Evolutionary conservation across 106 monocot species (phyloP), one percentile per base, ranked within the genome.

Genomic region (Dioscorea dumetorum): DNA sequence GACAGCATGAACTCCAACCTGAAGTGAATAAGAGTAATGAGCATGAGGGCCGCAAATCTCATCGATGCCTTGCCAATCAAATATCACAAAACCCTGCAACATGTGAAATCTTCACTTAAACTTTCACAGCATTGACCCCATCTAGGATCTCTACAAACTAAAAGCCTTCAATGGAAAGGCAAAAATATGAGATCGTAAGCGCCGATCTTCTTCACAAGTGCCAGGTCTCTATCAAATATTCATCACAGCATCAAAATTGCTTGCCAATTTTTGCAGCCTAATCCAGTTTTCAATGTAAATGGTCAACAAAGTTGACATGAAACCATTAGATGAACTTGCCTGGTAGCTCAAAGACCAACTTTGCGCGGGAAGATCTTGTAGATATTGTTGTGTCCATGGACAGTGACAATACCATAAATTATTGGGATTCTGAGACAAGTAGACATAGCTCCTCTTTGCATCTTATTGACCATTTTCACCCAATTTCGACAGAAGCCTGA

Each of bases 61-160:
- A 61, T 89, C 85, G 12, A 89, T 58, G 0, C 82, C 89, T 77
- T 82, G 67, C 79, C 77, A 85, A 35, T 85, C 89, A 4, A 82
- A 77, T 24, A 89, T 89, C 7, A 89, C 73, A 60, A 85, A 89
- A 2, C 88, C 89, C 89, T 85, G 24, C 22, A 20, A 6, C 6
- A 41, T 8, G 10, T 41, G n/a, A n/a, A n/a, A n/a, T 83, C 83
- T 51, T 83, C 83, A 34, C 83, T 78, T 21, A 78, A 83, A 28
- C 83, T 83, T 57, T 83, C 83, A 10, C 71, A 83, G 61, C 83
- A 83, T 5, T 78, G 48, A 22, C 83, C 83, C 83, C 83, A 83
- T 59, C 83, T 73, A 12, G 83, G 83, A 78, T 83, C 78, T 71
- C 83, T 67, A 35, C 83, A 83, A 10, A 77, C 77, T 77, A 61